Evolutionary conservation across 148 eudicot species (phyloP), one percentile per base, ranked within the genome.

Genomic region (Spergularia marina): DNA sequence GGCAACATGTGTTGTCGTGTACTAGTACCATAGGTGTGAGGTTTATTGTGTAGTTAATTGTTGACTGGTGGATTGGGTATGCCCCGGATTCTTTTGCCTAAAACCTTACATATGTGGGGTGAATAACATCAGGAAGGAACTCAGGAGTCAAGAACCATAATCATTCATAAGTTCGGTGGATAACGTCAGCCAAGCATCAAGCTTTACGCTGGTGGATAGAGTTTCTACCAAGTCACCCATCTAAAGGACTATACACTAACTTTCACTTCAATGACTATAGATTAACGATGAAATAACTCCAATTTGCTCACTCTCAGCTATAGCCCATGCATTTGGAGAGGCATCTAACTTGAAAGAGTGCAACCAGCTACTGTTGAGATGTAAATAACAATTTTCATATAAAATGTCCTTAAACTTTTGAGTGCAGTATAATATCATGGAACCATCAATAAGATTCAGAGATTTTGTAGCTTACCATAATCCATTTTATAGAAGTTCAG

Each of bases 401-500:
- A 17, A 17, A 49, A 65, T 16, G 21, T 41, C 51, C 15, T 23
- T 23, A 23, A 23, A 47, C 57, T 13, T 21, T 51, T 49, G 39
- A 49, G 51, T 56, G 34, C 53, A 16, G 41, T 20, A 51, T 36
- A 0, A 65, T 59, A 17, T 20, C 41, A 39, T 40, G 13, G 10
- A 72, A 55, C 34, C 17, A 30, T 36, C 17, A 10, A 30, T 40
- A 47, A 18, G 34, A 25, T n/a, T n/a, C 34, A 44, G 60, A 62
- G 30, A 54, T 51, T 78, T 17, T 23, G 40, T 65, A 56, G 59
- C 77, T 69, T 93, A 93, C 98, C 98, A 82, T 92, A 92, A 74
- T 87, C 93, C 81, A 93, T 80, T 67, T 83, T 53, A 58, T 84
- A 93, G 83, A 83, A 83, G 88, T 86, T 86, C 71, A 93, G 89